phyloP scores from a whole-genome alignment of 2,329 filamentous ascomycete genomes.

The Aureobasidium sp. region DNA sequence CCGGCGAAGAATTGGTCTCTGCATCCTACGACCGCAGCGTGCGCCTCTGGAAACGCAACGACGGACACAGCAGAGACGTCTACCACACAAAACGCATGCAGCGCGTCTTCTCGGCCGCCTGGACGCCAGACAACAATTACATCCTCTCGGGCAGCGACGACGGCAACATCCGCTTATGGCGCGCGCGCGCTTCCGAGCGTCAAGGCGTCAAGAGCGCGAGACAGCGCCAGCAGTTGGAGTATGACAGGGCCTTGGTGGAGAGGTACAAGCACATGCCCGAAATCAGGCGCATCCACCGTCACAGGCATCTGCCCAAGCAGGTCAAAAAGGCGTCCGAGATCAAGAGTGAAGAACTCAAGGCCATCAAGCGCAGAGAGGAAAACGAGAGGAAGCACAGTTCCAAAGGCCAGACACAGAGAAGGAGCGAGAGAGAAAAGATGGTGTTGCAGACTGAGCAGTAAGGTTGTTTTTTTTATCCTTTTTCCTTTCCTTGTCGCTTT shows the following conservation, averaged over 20 bases:
- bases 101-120: constrained; percentile 76
- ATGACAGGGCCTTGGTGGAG: constrained; percentile 76
- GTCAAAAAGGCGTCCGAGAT: constrained; percentile 96
- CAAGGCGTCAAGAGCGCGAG: constrained; percentile 79
- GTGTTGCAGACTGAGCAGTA: constrained; percentile 62
- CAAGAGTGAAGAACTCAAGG: constrained; percentile 79
- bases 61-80: constrained; percentile 81
- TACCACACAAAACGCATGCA: constrained; percentile 99
- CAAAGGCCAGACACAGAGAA: constrained; percentile 68
- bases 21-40: constrained; percentile 86
- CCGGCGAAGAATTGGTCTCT: constrained; percentile 85
- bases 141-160: constrained; percentile 88
- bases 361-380: constrained; percentile 85
- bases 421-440: constrained; percentile 87
- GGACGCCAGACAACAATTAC: constrained; percentile 85
- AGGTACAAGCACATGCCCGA: constrained; percentile 95
- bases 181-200: constrained; percentile 73
- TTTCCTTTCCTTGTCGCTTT: neutral
- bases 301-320: constrained; percentile 84
- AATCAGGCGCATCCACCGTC: constrained; percentile 79
- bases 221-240: constrained; percentile 83
- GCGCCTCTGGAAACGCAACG: constrained; percentile 71
- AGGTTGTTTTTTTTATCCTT: neutral
- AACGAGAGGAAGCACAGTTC: constrained; percentile 88
- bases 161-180: constrained; percentile 85